Base-by-base conservation (phyloP, 805 yeast species). In the Sugiyamaella chiloensis region DNA sequence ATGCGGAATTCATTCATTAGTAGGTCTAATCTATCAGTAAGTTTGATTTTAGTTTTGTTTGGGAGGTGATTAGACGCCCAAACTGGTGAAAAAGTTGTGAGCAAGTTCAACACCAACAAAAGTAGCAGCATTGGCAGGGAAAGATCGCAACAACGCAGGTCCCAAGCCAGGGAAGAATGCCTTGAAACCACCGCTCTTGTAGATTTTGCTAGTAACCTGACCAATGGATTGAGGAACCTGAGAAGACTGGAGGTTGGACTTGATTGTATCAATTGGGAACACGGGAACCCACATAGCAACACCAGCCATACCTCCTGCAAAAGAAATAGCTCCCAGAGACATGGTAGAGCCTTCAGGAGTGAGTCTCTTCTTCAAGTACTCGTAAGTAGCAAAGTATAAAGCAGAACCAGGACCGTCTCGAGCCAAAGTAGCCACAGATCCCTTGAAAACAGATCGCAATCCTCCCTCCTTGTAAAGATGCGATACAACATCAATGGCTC, bases 121-220 rank as follows among this genome's bases (percentile, higher is more conserved):
- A 2, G 98, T 90, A 6, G 99, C 98, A n/a, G 99, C 99, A 67
- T 93, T 91, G 19, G 98, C 98, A 2, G 98, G 98, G 84, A 93
- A 91, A 34, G 95, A 83, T 67, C 99, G 79, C 21, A 88, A 79
- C 61, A 91, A 71, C 2, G 98, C 98, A 4, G 99, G 97, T 0
- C 96, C 97, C 20, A 91, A 75, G 48, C 99, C 99, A 2, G 98
- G 98, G 87, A 90, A 91, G 70, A 91, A 91, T 0, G 95, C 96
- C 63, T 81, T 85, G 55, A 88, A 55, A 21, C 97, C 97, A 19
- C 90, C 91, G 53, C 78, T 78, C 5, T 70, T 64, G 64, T 89
- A 88, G 42, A 91, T 83, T 46, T 76, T 71, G 48, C 71, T 70
- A 6, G 96, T 79, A 29, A 88, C 89, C 51, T 77, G 77, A 2